Conservation (phyloP, 1,284 basidiomycete species). For the Ustilago nuda region DNA sequence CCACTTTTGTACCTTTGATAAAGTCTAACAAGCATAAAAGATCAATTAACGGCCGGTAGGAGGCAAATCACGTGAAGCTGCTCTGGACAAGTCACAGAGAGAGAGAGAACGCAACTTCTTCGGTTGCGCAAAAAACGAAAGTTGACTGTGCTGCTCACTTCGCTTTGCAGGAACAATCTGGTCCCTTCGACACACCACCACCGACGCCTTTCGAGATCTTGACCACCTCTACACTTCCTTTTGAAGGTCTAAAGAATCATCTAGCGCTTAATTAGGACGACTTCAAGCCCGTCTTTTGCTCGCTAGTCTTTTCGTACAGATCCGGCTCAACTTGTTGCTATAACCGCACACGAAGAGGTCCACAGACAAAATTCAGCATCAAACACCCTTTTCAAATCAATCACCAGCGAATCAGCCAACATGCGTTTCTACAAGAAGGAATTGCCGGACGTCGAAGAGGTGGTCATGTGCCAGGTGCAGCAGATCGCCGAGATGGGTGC, state of each 20-base stretch:
- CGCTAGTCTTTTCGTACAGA: not conserved
- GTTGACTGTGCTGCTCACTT: not conserved
- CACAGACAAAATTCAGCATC: not conserved
- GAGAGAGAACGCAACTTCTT: conserved; percentile 2
- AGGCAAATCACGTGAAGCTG: conserved; percentile 50
- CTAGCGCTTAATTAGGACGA: not conserved
- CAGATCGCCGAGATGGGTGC: conserved; percentile 99
- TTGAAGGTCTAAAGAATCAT: not conserved
- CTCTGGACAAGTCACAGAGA: conserved; percentile 16
- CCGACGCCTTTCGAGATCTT: not conserved
- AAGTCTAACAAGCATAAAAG: not conserved
- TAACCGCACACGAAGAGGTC: not conserved
- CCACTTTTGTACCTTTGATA: not conserved
- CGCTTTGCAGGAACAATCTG: not conserved
- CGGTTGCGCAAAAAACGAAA: conserved; percentile 24
- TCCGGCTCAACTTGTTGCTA: not conserved
- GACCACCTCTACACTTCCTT: not conserved
- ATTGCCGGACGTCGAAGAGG: conserved; percentile 80
- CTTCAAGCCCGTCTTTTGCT: not conserved
- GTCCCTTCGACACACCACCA: not conserved
- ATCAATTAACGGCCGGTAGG: conserved; percentile 25
- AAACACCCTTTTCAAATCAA: not conserved
- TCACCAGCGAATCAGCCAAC: conserved; percentile 19
- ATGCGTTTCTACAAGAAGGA: conserved; percentile 69
- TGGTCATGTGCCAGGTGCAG: conserved; percentile 99